Conservation (phyloP, 2,329 filamentous ascomycete genomes). For the Clonostachys solani region DNA sequence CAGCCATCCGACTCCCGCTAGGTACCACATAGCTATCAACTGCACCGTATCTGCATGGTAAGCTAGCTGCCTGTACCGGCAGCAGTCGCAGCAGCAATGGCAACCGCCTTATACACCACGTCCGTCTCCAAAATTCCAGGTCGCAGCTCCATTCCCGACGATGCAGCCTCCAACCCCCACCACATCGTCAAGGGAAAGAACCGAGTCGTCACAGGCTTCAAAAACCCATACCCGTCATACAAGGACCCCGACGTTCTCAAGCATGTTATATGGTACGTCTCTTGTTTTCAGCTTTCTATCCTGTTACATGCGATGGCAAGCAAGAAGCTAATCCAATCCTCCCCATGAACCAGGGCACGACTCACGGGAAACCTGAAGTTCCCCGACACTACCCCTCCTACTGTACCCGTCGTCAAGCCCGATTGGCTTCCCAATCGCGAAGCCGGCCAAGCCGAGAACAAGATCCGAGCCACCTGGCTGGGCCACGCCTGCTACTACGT, state of each 20-base stretch:
- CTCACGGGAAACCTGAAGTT: conserved; percentile 40
- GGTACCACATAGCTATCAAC: not conserved
- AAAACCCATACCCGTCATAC: conserved; percentile 47
- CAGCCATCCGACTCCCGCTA: no score
- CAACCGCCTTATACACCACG: not conserved
- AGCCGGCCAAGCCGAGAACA: conserved; percentile 9
- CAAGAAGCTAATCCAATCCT: not conserved
- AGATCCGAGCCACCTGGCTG: conserved; percentile 82
- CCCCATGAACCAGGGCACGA: conserved; percentile 19
- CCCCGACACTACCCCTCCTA: conserved; percentile 62
- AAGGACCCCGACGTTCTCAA: conserved; percentile 10
- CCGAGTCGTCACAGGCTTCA: conserved; percentile 37
- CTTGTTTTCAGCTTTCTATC: conserved; percentile 17
- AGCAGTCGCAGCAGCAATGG: no score
- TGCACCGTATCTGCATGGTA: not conserved
- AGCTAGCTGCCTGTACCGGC: not conserved
- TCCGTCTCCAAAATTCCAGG: conserved; percentile 27
- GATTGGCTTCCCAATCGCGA: conserved; percentile 57
- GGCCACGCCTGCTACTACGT: conserved; percentile 93
- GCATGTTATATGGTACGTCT: conserved; percentile 29
- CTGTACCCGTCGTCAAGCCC: conserved; percentile 63
- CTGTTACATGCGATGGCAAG: conserved; percentile 20
- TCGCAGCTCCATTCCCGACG: conserved; percentile 28
- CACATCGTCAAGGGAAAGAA: conserved; percentile 30
- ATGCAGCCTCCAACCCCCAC: conserved; percentile 39